Conservation (phyloP, 2,329 filamentous ascomycete genomes). For the Diaporthe citrichinensis region DNA sequence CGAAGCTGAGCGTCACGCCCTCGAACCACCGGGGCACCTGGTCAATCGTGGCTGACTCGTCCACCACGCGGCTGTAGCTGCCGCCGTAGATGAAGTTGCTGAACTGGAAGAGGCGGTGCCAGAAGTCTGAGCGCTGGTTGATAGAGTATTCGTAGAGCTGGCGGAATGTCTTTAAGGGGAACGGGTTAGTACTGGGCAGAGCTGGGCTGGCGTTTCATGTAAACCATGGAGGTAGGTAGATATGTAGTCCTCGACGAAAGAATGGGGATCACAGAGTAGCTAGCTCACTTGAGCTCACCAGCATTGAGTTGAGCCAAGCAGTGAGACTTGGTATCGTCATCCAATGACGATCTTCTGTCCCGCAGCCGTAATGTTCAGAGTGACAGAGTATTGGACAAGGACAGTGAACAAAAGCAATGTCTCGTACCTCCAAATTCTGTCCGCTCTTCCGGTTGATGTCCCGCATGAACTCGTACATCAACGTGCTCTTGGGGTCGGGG, state of each 20-base stretch:
- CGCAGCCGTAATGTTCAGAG: background rate
- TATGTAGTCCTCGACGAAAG: background rate
- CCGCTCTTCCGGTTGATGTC: constrained; percentile 70
- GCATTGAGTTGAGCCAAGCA: constrained; percentile 7
- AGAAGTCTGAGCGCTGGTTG: constrained; percentile 74
- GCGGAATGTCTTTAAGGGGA: constrained; percentile 69
- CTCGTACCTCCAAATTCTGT: constrained; percentile 69
- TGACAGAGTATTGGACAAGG: background rate
- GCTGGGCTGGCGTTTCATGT: background rate
- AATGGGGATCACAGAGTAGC: background rate
- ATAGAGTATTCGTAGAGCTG: constrained; percentile 81
- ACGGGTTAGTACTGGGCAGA: background rate
- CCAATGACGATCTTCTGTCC: background rate
- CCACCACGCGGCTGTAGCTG: constrained; percentile 71
- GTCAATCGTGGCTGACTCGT: constrained; percentile 79
- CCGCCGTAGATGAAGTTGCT: constrained; percentile 75
- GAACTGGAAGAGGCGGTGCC: constrained; percentile 72
- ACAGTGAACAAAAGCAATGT: background rate
- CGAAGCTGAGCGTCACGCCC: constrained; percentile 81
- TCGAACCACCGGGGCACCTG: constrained; percentile 82
- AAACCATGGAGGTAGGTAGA: no score
- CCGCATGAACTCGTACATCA: constrained; percentile 78
- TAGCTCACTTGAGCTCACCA: constrained; percentile 9
- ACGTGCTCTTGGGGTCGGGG: constrained; percentile 70
- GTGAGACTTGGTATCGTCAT: background rate